These are phyloP conservation scores for Lasiodiplodia gonubiensis DNA, from an alignment of 2,329 filamentous ascomycete genomes.

Conservation along the genomic window DNA sequence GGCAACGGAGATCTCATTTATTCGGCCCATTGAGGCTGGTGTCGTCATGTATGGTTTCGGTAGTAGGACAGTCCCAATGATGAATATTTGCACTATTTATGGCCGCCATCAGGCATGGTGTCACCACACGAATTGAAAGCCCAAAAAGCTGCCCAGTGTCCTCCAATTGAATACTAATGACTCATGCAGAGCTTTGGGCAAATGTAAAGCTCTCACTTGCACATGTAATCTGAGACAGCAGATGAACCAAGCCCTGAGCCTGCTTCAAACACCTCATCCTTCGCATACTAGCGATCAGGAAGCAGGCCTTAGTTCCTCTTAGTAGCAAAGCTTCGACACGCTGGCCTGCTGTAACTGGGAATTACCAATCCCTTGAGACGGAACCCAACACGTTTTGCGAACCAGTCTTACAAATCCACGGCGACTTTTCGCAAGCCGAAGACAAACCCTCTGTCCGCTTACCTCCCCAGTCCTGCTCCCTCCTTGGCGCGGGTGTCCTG, in stretches of 20 bases:
- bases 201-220: background rate
- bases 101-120: background rate
- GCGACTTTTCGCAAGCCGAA: background rate
- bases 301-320: background rate
- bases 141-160: background rate
- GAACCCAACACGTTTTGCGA: background rate
- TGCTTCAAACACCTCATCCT: background rate
- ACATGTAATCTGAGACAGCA: background rate
- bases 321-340: background rate
- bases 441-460: background rate
- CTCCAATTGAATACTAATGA: background rate
- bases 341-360: background rate
- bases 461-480: background rate
- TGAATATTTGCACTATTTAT: background rate
- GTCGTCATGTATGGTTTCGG: background rate
- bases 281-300: background rate
- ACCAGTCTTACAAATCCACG: background rate
- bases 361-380: background rate
- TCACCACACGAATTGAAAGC: background rate
- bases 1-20: background rate
- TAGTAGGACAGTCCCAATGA: background rate
- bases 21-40: background rate
- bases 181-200: background rate
- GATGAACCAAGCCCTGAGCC: background rate
- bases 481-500: background rate